phyloP scores from a whole-genome alignment of 2,329 filamentous ascomycete species.

The Malbranchea zuffiana region DNA sequence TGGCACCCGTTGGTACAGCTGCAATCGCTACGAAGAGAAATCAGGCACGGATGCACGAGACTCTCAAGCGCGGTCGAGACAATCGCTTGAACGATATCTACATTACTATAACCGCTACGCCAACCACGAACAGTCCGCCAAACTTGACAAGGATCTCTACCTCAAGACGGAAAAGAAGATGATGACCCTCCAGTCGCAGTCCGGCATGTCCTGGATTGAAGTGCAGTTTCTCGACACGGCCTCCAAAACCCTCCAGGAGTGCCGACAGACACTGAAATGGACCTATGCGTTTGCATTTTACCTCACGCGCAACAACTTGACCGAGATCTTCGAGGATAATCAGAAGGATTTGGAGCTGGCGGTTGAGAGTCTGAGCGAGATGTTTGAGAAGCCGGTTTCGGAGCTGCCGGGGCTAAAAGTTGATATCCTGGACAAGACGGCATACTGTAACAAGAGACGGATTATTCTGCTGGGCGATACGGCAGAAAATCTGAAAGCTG shows the following conservation, averaged over 20 bases:
- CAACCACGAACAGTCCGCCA: conserved; percentile 96
- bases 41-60: conserved; percentile 82
- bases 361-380: conserved; percentile 91
- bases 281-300: conserved; percentile 99
- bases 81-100: conserved; percentile 87
- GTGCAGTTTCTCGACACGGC: conserved; percentile 93
- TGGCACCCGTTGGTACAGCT: conserved; percentile 99
- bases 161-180: conserved; percentile 98
- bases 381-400: conserved; percentile 95
- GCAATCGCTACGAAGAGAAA: conserved; percentile 94
- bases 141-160: conserved; percentile 91
- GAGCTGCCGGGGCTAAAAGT: conserved; percentile 82
- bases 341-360: conserved; percentile 97
- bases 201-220: conserved; percentile 97
- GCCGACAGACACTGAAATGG: conserved; percentile 98
- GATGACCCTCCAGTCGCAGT: conserved; percentile 85
- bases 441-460: conserved; percentile 87
- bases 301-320: conserved; percentile 87
- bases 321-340: conserved; percentile 96
- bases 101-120: conserved; percentile 99
- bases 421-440: conserved; percentile 96
- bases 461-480: conserved; percentile 86
- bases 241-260: conserved; percentile 86
- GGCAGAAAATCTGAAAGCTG: conserved; percentile 78
- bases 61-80: conserved; percentile 79